Conservation (phyloP, 306 rosid genomes). For the Glycine tomentella region DNA sequence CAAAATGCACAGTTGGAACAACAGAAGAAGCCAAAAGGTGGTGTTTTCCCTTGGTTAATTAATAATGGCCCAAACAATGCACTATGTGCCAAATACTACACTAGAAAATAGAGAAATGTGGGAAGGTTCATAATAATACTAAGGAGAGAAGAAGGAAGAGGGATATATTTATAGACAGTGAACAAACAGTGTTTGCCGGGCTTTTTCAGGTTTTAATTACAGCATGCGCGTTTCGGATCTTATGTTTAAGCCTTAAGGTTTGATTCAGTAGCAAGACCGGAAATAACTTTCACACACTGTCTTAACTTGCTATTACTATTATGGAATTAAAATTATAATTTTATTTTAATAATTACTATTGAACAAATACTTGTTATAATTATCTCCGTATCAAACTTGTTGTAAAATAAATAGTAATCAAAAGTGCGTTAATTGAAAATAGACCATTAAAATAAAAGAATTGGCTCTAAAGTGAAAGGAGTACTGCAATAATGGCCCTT, state of each 20-base stretch:
- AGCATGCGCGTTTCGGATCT: conserved; percentile 31
- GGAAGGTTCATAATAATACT: background rate
- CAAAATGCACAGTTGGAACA: background rate
- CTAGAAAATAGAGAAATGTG: background rate
- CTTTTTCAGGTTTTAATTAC: conserved; percentile 47
- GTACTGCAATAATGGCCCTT: no score
- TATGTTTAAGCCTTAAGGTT: background rate
- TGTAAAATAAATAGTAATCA: background rate
- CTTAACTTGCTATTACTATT: background rate
- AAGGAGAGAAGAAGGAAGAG: background rate
- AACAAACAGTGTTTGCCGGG: conserved; percentile 51
- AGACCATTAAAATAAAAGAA: no score
- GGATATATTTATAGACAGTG: conserved; percentile 27
- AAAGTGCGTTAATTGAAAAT: no score
- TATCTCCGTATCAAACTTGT: no score
- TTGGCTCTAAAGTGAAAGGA: no score
- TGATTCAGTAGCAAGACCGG: background rate
- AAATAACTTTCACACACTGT: background rate
- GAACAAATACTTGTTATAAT: no score
- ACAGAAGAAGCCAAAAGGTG: conserved; percentile 1
- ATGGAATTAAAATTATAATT: background rate
- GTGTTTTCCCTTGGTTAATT: background rate
- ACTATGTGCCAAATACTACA: background rate
- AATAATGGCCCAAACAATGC: background rate
- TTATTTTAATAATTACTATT: background rate